A percentile compares a stretch with the other conserved stretches of the same genome.
These are phyloP conservation scores for Mycena sp. DNA, from an alignment of 1,284 basidiomycete species.

Conservation along the genomic window DNA sequence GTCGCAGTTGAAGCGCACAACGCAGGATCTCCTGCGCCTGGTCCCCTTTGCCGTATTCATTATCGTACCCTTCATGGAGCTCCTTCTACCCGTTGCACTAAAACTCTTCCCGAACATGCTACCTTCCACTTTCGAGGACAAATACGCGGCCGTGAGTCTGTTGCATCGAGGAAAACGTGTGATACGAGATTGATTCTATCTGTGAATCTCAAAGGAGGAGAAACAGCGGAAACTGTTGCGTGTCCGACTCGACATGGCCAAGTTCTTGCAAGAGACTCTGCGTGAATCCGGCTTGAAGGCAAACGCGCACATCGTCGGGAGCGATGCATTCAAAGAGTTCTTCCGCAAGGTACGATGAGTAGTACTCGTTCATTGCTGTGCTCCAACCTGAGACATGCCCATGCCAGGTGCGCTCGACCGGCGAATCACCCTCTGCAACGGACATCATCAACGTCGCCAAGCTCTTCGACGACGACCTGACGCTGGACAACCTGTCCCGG, in stretches of 20 bases:
- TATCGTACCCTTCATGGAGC: slow-evolving; percentile 97
- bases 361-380: slow-evolving; percentile 5
- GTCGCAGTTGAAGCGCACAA: slow-evolving; percentile 87
- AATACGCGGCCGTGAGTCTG: slow-evolving; percentile 81
- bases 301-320: slow-evolving; percentile 91
- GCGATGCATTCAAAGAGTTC: slow-evolving; percentile 98
- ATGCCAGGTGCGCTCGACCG: slow-evolving; percentile 87
- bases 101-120: slow-evolving; percentile 99
- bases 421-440: slow-evolving; percentile 88
- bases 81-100: slow-evolving; percentile 95
- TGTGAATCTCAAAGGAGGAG: slow-evolving; percentile 78
- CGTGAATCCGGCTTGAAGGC: slow-evolving; percentile 94
- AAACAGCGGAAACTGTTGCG: slow-evolving; percentile 96
- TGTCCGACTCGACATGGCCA: slow-evolving; percentile 98
- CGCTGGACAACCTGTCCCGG: slow-evolving; percentile 96
- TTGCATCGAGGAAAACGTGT: neutral
- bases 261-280: slow-evolving; percentile 98
- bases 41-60: slow-evolving; percentile 97
- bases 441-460: slow-evolving; percentile 97
- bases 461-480: slow-evolving; percentile 97
- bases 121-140: slow-evolving; percentile 98
- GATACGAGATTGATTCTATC: neutral
- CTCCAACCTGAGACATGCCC: slow-evolving; percentile 2
- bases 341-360: slow-evolving; percentile 85
- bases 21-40: slow-evolving; percentile 90